Percentiles rank a stretch among this genome's conserved stretches.
These are phyloP conservation scores for Amanita pallidorosea DNA, from an alignment of 768 basidiomycete genomes.

Conservation along the genomic window DNA sequence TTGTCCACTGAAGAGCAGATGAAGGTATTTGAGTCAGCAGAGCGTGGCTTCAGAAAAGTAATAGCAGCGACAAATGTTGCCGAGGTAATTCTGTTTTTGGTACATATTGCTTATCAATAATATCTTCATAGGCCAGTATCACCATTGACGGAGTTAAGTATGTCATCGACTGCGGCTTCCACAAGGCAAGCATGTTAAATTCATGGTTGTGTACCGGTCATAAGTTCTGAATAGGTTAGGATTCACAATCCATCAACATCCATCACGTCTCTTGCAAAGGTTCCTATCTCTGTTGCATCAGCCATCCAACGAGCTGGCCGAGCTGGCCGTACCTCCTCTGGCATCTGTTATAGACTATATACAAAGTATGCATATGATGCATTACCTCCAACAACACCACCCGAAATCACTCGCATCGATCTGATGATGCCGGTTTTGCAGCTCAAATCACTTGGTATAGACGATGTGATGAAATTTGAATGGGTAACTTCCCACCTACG, in stretches of 20 bases:
- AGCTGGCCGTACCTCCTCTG: conserved; percentile 87
- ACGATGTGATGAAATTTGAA: conserved; percentile 93
- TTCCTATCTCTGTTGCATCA: conserved; percentile 81
- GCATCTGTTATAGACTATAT: conserved; percentile 90
- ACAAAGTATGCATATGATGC: conserved; percentile 47
- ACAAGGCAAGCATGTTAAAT: conserved; percentile 51
- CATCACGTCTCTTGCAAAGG: conserved; percentile 74
- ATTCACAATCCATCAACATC: conserved; percentile 82
- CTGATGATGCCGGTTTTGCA: conserved; percentile 88
- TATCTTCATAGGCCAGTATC: conserved; percentile 63
- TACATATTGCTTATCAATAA: background rate
- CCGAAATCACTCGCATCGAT: conserved; percentile 88
- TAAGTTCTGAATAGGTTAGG: conserved; percentile 48
- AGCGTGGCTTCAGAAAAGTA: conserved; percentile 75
- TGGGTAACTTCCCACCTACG: conserved; percentile 88
- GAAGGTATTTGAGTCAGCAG: conserved; percentile 68
- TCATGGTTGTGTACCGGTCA: background rate
- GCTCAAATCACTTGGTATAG: conserved; percentile 88
- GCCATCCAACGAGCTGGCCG: conserved; percentile 90
- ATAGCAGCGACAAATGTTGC: conserved; percentile 95
- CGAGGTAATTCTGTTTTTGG: conserved; percentile 39
- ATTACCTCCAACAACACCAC: conserved; percentile 63
- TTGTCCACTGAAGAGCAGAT: conserved; percentile 83
- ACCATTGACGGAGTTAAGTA: conserved; percentile 95
- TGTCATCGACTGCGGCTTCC: conserved; percentile 90